phyloP scores from a whole-genome alignment of 257 asterid species.

The Ligustrum vulgare region DNA sequence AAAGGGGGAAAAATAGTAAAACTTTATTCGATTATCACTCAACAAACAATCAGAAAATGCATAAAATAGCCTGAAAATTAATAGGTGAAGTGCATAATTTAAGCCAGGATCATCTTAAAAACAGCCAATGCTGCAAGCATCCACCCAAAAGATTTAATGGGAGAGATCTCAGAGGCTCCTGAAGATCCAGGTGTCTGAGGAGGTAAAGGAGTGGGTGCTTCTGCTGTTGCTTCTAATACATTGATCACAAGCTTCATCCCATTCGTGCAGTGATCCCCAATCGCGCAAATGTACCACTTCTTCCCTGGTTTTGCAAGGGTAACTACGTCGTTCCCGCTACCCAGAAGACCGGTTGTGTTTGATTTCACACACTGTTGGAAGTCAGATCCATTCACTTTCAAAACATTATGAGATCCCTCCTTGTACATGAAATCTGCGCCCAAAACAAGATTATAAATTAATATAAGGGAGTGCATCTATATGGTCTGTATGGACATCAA shows the following conservation, averaged over 20 bases:
- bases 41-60: too few species aligned
- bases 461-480: not conserved
- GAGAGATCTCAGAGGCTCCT: conserved; percentile 16
- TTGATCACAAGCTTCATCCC: conserved; percentile 36
- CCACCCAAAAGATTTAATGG: conserved; percentile 13
- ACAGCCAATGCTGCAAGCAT: conserved; percentile 20
- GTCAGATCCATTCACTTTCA: conserved; percentile 23
- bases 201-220: conserved; percentile 12
- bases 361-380: conserved; percentile 28
- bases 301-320: conserved; percentile 29
- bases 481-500: not conserved
- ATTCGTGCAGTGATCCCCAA: conserved; percentile 29
- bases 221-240: conserved; percentile 9
- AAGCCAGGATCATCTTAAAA: conserved; percentile 13
- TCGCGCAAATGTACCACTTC: conserved; percentile 47
- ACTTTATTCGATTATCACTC: too few species aligned
- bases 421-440: conserved; percentile 45
- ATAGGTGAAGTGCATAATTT: not conserved
- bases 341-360: not conserved
- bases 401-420: conserved; percentile 37
- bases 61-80: too few species aligned
- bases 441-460: not conserved
- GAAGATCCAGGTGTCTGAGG: conserved; percentile 12
- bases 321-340: conserved; percentile 29
- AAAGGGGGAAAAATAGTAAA: too few species aligned